These are phyloP conservation scores for Tetragonia tetragonoides DNA, from an alignment of 148 eudicot genomes.

Conservation along the genomic window DNA sequence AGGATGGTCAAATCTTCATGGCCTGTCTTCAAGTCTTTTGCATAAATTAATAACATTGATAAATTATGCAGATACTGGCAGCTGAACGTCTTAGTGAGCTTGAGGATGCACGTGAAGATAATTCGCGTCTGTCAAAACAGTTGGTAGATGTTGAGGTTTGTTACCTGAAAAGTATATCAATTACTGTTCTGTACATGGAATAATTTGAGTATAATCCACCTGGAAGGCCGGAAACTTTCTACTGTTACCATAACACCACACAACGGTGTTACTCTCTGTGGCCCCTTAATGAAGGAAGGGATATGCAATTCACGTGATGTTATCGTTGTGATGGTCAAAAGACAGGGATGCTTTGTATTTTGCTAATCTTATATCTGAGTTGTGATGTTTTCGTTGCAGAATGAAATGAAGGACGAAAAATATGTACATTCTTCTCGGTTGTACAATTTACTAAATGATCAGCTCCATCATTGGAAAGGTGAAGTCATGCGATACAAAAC, in stretches of 20 bases:
- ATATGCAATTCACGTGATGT: not conserved
- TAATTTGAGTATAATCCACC: not conserved
- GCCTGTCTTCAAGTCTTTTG: not conserved
- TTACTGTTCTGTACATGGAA: not conserved
- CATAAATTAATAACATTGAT: conserved; percentile 12
- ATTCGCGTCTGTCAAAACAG: conserved; percentile 63
- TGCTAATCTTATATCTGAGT: conserved; percentile 5
- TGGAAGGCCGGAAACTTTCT: too few species aligned
- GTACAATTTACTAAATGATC: conserved; percentile 75
- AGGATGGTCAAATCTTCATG: not conserved
- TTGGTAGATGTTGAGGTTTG: conserved; percentile 82
- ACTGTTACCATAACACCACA: too few species aligned
- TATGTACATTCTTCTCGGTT: conserved; percentile 66
- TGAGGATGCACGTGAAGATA: conserved; percentile 81
- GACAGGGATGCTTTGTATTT: not conserved
- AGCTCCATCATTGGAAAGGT: conserved; percentile 84
- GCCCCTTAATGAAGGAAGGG: too few species aligned
- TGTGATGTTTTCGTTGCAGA: conserved; percentile 37
- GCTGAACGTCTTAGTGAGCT: conserved; percentile 88
- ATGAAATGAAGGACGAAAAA: conserved; percentile 72
- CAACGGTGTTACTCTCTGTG: too few species aligned
- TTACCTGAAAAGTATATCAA: not conserved
- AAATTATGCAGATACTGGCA: conserved; percentile 64
- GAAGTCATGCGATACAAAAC: conserved; percentile 68
- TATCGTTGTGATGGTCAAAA: not conserved